Conservation (phyloP, 2,329 filamentous ascomycete species). For the Paraphaeosphaeria minitans region DNA sequence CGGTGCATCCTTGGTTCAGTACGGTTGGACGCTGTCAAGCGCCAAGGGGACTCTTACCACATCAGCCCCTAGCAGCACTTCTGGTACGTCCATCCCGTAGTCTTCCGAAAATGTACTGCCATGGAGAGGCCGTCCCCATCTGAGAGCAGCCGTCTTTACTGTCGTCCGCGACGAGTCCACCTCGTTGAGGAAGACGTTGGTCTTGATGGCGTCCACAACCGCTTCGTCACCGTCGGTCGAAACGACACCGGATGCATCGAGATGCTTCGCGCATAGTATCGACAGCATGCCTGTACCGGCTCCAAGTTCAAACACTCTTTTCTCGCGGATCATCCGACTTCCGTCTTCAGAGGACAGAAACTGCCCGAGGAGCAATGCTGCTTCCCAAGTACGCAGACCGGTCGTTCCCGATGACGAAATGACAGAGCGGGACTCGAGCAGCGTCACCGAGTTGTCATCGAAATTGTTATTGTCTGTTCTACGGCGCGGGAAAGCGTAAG, state of each 20-base stretch:
- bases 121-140: conserved; percentile 67
- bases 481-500: conserved; percentile 59
- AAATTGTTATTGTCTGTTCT: conserved; percentile 20
- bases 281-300: conserved; percentile 78
- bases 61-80: conserved; percentile 76
- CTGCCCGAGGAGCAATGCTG: conserved; percentile 72
- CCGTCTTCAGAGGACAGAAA: conserved; percentile 61
- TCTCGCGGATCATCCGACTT: conserved; percentile 55
- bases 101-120: conserved; percentile 64
- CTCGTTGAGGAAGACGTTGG: conserved; percentile 71
- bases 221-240: conserved; percentile 77
- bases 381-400: conserved; percentile 81
- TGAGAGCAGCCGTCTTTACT: conserved; percentile 61
- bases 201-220: conserved; percentile 69
- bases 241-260: conserved; percentile 64
- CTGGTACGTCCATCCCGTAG: conserved; percentile 53
- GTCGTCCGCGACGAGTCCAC: conserved; percentile 52
- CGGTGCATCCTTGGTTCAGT: conserved; percentile 16
- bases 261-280: conserved; percentile 72
- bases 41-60: conserved; percentile 54
- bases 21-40: background rate
- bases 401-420: conserved; percentile 75
- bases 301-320: conserved; percentile 72
- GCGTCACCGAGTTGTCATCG: conserved; percentile 56
- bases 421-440: conserved; percentile 71